Percentiles rank a stretch among this genome's conserved stretches.
Conservation (phyloP, 805 yeast species). For the Candida broadrunensis region DNA sequence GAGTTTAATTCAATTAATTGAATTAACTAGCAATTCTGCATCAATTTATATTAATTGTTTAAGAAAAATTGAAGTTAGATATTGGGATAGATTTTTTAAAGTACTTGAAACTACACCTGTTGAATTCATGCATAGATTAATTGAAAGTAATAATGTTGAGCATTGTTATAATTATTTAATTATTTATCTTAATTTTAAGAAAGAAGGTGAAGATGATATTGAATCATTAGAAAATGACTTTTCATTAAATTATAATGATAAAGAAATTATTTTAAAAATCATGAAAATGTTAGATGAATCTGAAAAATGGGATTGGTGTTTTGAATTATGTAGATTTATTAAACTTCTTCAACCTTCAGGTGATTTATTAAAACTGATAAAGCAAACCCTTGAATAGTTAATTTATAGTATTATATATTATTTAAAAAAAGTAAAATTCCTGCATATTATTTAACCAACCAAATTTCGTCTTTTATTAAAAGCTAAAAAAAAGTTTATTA, state of each 20-base stretch:
- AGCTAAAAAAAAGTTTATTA: constrained; percentile 3
- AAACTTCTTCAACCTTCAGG: constrained; percentile 48
- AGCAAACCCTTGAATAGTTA: constrained; percentile 5
- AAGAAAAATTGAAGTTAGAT: constrained; percentile 54
- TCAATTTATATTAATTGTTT: constrained; percentile 52
- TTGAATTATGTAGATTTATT: constrained; percentile 52
- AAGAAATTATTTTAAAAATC: constrained; percentile 39
- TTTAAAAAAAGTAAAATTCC: not conserved
- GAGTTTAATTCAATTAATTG: constrained; percentile 19
- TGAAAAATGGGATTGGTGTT: constrained; percentile 51
- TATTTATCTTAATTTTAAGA: constrained; percentile 50
- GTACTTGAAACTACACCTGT: constrained; percentile 43
- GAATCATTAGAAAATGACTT: not conserved
- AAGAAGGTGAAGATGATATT: constrained; percentile 27
- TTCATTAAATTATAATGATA: constrained; percentile 29
- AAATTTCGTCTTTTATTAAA: constrained; percentile 13
- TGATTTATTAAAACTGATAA: constrained; percentile 18
- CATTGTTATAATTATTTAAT: constrained; percentile 52
- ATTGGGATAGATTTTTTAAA: constrained; percentile 50
- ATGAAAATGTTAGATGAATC: constrained; percentile 38
- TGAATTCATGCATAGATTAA: constrained; percentile 39
- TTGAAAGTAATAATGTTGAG: constrained; percentile 40
- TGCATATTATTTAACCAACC: constrained; percentile 18
- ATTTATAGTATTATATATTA: not conserved
- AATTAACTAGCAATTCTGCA: constrained; percentile 16